Percentiles rank a stretch among this genome's conserved stretches.
These are phyloP conservation scores for Baorangia bicolor DNA, from an alignment of 768 basidiomycete species.

Conservation along the genomic window DNA sequence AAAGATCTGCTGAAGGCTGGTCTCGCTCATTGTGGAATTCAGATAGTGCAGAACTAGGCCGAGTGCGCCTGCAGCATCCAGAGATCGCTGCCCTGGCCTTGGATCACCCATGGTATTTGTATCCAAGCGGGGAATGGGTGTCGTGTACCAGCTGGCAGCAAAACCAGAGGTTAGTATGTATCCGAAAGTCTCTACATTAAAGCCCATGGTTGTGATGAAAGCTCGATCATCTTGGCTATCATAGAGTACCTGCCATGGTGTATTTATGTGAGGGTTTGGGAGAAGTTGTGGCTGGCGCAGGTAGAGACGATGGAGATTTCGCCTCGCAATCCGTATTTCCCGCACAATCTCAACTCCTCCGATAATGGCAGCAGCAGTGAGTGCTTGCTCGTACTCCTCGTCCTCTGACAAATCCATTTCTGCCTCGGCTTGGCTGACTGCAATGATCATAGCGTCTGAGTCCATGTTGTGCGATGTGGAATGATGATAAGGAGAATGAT, in stretches of 20 bases:
- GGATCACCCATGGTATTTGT: slow-evolving; percentile 19
- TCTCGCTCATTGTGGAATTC: slow-evolving; percentile 38
- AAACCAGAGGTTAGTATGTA: slow-evolving; percentile 37
- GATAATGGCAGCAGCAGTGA: no score
- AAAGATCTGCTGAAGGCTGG: slow-evolving; percentile 42
- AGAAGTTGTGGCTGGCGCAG: no score
- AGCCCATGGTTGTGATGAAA: slow-evolving; percentile 47
- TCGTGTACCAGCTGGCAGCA: not conserved
- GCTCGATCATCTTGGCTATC: slow-evolving; percentile 34
- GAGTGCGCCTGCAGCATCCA: slow-evolving; percentile 37
- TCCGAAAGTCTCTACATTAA: slow-evolving; percentile 39
- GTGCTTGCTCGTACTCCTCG: no score
- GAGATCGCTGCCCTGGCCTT: slow-evolving; percentile 27
- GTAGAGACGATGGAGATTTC: no score
- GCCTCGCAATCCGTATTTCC: no score
- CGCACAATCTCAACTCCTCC: no score
- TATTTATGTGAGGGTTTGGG: slow-evolving; percentile 9
- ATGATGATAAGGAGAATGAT: no score
- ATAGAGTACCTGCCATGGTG: slow-evolving; percentile 39
- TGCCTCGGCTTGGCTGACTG: no score
- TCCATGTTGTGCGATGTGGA: no score
- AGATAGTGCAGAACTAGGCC: slow-evolving; percentile 43
- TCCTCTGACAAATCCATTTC: no score
- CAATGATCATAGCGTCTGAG: no score
- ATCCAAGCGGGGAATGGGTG: slow-evolving; percentile 37